phyloP scores from a whole-genome alignment of 495 filamentous ascomycete species.

The Aspergillus egyptiacus region DNA sequence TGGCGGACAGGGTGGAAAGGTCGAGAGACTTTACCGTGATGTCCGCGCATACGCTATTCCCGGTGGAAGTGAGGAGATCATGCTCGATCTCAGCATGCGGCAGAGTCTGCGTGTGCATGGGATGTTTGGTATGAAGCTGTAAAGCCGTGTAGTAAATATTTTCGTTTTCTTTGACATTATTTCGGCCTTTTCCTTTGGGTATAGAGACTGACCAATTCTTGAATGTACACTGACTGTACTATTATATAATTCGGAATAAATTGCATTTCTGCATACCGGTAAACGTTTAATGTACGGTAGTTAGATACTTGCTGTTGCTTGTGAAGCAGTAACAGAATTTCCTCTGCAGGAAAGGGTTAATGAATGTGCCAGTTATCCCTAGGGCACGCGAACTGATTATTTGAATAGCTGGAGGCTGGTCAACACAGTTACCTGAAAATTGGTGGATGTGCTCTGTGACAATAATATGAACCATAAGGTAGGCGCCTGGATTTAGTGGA shows the following conservation, averaged over 20 bases:
- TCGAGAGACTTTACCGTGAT: conserved; percentile 91
- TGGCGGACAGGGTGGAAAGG: conserved; percentile 92
- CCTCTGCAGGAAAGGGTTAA: no score
- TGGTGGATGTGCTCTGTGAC: no score
- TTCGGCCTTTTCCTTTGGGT: conserved; percentile 3
- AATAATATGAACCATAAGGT: background rate
- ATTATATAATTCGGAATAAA: conserved; percentile 6
- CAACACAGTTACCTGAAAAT: no score
- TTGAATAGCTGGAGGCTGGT: no score
- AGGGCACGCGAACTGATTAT: no score
- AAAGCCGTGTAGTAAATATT: conserved; percentile 18
- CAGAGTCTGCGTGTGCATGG: conserved; percentile 87
- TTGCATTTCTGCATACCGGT: no score
- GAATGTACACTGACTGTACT: conserved; percentile 5
- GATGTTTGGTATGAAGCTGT: conserved; percentile 94
- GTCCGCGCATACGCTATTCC: conserved; percentile 98
- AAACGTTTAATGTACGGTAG: no score
- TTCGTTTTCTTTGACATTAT: conserved; percentile 6
- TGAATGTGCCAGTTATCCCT: no score
- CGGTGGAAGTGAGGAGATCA: conserved; percentile 96
- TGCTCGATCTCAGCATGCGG: conserved; percentile 93
- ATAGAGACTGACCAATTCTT: conserved; percentile 4
- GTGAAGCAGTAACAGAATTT: no score
- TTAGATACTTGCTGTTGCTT: no score
- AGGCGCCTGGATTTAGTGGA: background rate